These are phyloP conservation scores for Yarrowia keelungensis DNA, from an alignment of 805 yeast genomes.

Conservation along the genomic window DNA sequence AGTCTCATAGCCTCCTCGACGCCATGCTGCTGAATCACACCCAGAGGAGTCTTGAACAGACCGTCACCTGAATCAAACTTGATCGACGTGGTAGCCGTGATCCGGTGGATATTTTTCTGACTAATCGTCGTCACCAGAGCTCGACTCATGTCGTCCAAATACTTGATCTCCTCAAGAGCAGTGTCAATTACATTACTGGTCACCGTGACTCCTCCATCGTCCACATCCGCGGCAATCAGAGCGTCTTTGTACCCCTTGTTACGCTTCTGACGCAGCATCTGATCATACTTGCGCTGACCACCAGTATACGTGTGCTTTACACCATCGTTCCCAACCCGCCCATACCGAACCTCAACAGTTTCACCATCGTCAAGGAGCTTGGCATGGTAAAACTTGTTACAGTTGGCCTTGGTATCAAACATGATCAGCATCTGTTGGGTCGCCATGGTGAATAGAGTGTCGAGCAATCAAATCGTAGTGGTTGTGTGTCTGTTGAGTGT, in stretches of 20 bases:
- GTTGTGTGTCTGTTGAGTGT: not conserved
- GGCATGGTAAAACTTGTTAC: slow-evolving; percentile 62
- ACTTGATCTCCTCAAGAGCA: slow-evolving; percentile 34
- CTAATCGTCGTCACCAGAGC: slow-evolving; percentile 24
- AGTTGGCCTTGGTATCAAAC: slow-evolving; percentile 65
- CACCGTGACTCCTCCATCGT: slow-evolving; percentile 20
- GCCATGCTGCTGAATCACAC: slow-evolving; percentile 32
- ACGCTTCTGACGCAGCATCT: slow-evolving; percentile 20
- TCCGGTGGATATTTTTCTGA: slow-evolving; percentile 22
- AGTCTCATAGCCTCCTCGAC: slow-evolving; percentile 44
- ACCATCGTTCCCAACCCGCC: slow-evolving; percentile 30
- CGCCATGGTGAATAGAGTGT: slow-evolving; percentile 51
- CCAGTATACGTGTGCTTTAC: slow-evolving; percentile 21
- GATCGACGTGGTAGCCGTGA: slow-evolving; percentile 32
- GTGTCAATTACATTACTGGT: slow-evolving; percentile 26
- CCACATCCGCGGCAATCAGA: slow-evolving; percentile 29
- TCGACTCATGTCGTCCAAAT: slow-evolving; percentile 29
- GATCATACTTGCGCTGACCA: slow-evolving; percentile 31
- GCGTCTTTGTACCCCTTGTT: slow-evolving; percentile 38
- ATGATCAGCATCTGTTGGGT: slow-evolving; percentile 64
- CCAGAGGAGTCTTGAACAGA: slow-evolving; percentile 32
- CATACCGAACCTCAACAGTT: slow-evolving; percentile 60
- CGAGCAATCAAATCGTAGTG: slow-evolving; percentile 40
- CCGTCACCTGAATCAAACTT: slow-evolving; percentile 28
- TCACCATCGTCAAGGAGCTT: slow-evolving; percentile 57